Evolutionary conservation across 2,329 filamentous ascomycete species (phyloP).

Genomic region (Rutstroemia sydowiana): DNA sequence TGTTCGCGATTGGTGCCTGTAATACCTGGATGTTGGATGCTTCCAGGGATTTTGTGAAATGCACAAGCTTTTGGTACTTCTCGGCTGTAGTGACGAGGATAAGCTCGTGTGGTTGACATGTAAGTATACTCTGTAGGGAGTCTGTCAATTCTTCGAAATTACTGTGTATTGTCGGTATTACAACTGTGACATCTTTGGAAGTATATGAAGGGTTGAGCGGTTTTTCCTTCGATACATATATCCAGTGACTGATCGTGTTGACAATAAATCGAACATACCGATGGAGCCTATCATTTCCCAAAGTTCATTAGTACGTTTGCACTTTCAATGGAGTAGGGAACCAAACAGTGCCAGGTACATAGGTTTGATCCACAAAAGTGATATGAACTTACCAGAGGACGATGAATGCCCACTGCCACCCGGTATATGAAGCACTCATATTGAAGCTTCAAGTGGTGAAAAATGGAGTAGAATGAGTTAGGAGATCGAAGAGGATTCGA

Average conservation of each 20-base stretch:
- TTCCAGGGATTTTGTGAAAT: constrained; percentile 54
- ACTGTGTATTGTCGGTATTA: constrained; percentile 88
- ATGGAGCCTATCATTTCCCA: constrained; percentile 56
- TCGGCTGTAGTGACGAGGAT: constrained; percentile 82
- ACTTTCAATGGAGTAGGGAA: background rate
- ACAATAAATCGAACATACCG: constrained; percentile 81
- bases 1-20: constrained; percentile 81
- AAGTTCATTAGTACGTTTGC: background rate
- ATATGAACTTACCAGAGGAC: constrained; percentile 20
- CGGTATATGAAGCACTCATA: constrained; percentile 5
- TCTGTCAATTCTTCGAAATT: constrained; percentile 75
- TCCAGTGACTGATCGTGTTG: constrained; percentile 80
- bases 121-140: constrained; percentile 71
- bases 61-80: constrained; percentile 62
- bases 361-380: background rate
- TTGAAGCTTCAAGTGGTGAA: background rate
- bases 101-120: constrained; percentile 61
- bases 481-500: background rate
- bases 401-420: constrained; percentile 23
- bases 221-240: constrained; percentile 76
- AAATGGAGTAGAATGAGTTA: constrained; percentile 2
- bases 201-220: constrained; percentile 62
- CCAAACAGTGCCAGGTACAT: background rate
- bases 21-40: constrained; percentile 63
- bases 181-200: constrained; percentile 82